Base-by-base conservation (phyloP, 1,139 yeast genomes). In the Sugiyamaella sp. region DNA sequence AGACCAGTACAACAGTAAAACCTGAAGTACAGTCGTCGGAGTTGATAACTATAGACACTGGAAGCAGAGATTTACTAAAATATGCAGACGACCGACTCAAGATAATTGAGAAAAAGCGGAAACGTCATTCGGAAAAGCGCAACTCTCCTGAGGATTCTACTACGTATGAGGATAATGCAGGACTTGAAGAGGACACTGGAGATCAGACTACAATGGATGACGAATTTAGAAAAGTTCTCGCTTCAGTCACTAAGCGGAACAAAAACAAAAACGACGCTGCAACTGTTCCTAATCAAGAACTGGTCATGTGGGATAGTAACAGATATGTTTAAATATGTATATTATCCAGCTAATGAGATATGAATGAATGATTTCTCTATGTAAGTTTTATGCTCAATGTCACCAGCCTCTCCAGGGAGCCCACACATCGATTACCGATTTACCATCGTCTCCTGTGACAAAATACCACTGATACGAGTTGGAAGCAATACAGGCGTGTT, bases 401-500 rank as follows among this genome's bases (percentile, higher is more conserved):
- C 64, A 72, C 79, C 79, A 74, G 14, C 86, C 87, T 65, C 84
- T 78, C 69, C 80, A 80, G n/a, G 95, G 89, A 40, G 80, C 75
- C 90, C 93, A 86, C 10, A 86, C 73, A 64, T 87, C 93, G 1
- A 72, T 76, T 2, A 86, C 83, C 3, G 63, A 69, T 16, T 76
- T 19, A 10, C 40, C 72, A 10, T 74, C 78, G 42, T 81, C 82
- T 19, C 81, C 74, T 1, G 57, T 61, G 1, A 83, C 72, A 66
- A 71, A 85, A 67, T 76, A 85, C 74, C 80, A 82, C 2, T 82
- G 81, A 66, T 76, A 84, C 16, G 82, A 74, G 4, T 85, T 83
- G 44, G 87, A 86, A 1, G 88, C 79, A 54, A 87, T 86, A 67
- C 95, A 87, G 10, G 84, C 74, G 66, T 87, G 95, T 64, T 87